Evolutionary conservation across 2,329 filamentous ascomycete species (phyloP).

Genomic region (Ophiostoma novo-ulmi): DNA sequence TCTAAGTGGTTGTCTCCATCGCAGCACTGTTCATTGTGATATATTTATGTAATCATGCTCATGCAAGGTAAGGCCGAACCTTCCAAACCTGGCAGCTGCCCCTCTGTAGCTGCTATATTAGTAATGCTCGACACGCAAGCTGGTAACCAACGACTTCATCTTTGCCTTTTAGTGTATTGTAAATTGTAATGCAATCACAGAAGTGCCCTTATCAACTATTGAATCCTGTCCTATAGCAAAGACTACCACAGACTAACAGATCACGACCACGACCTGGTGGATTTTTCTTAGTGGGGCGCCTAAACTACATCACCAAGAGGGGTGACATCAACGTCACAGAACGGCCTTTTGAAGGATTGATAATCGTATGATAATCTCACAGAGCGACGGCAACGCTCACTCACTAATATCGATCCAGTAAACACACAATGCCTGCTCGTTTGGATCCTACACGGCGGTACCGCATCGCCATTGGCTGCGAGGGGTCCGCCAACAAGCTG

Average conservation of each 20-base stretch:
- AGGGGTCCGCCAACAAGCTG: constrained; percentile 97
- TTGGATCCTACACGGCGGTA: constrained; percentile 33
- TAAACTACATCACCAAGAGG: constrained; percentile 8
- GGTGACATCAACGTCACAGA: constrained; percentile 3
- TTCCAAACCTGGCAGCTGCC: not conserved
- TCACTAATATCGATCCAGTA: not conserved
- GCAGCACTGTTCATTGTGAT: not conserved
- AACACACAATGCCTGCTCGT: constrained; percentile 3
- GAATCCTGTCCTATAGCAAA: not conserved
- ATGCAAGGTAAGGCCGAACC: not conserved
- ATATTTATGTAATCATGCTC: constrained; percentile 3
- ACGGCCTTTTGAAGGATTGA: not conserved
- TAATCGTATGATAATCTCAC: not conserved
- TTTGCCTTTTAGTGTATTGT: not conserved
- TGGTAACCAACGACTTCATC: not conserved
- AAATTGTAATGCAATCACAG: not conserved
- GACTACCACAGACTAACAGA: not conserved
- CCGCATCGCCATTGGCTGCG: constrained; percentile 57
- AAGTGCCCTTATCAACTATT: not conserved
- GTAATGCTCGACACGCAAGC: not conserved
- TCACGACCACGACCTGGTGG: not conserved
- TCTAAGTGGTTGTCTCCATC: constrained; percentile 3
- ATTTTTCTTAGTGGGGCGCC: constrained; percentile 9
- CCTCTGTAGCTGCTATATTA: not conserved
- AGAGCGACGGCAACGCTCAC: not conserved